Conservation (phyloP, 768 basidiomycete species). For the Candolleomyces aberdarensis region DNA sequence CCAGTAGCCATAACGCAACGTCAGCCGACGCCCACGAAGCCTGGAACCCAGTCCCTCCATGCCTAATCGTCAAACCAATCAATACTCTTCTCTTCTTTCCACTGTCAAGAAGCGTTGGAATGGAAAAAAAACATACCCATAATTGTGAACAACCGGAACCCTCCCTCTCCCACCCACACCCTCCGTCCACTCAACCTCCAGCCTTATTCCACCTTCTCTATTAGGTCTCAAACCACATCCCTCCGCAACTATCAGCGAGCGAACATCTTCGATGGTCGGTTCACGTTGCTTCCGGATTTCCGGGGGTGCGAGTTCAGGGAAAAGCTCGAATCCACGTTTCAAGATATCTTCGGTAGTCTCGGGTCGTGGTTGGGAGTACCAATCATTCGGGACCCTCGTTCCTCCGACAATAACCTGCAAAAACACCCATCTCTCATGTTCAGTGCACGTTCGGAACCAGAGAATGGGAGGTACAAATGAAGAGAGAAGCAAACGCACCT, state of each 20-base stretch:
- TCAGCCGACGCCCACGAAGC: constrained; percentile 19
- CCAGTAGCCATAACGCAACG: constrained; percentile 15
- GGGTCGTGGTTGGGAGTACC: constrained; percentile 60
- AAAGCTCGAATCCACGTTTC: constrained; percentile 46
- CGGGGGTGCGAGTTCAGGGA: constrained; percentile 56
- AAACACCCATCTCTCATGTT: background rate
- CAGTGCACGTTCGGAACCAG: no score
- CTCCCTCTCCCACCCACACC: constrained; percentile 15
- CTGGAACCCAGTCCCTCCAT: constrained; percentile 21
- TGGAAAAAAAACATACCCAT: background rate
- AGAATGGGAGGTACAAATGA: background rate
- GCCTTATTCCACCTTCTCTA: constrained; percentile 53
- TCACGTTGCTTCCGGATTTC: constrained; percentile 42
- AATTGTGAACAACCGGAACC: constrained; percentile 55
- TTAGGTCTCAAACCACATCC: constrained; percentile 52
- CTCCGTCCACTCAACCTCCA: constrained; percentile 44
- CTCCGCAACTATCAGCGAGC: constrained; percentile 43
- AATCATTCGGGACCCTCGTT: constrained; percentile 56
- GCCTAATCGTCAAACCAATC: constrained; percentile 11
- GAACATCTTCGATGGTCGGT: constrained; percentile 46
- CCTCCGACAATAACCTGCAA: constrained; percentile 54
- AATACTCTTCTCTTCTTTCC: background rate
- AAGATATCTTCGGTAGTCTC: constrained; percentile 63
- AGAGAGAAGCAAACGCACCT: constrained; percentile 24
- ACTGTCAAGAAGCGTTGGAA: no score